Conservation (phyloP, 2,329 filamentous ascomycete species). For the Talaromyces piceae region DNA sequence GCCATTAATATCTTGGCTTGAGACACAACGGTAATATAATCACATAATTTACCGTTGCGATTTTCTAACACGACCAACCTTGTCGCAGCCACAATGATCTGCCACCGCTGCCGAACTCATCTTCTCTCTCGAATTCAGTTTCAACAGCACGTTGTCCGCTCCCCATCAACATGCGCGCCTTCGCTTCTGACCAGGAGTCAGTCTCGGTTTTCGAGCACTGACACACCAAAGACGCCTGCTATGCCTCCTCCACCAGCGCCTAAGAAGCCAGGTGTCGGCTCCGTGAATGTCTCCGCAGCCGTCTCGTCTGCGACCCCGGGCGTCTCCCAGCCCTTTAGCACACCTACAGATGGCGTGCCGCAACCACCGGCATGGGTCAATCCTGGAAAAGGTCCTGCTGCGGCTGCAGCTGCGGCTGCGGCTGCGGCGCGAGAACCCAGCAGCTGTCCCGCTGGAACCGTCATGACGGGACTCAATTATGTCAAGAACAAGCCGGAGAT, state of each 20-base stretch:
- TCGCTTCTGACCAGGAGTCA: slow-evolving; percentile 23
- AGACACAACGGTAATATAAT: too few relatives aligned
- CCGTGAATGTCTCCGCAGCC: slow-evolving; percentile 26
- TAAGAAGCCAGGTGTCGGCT: slow-evolving; percentile 23
- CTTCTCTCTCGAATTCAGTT: slow-evolving; percentile 31
- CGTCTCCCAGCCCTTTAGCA: slow-evolving; percentile 35
- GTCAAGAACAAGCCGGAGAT: slow-evolving; percentile 41
- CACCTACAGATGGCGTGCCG: slow-evolving; percentile 22
- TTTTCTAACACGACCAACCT: not conserved
- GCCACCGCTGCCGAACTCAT: slow-evolving; percentile 33
- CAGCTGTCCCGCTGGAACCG: slow-evolving; percentile 33
- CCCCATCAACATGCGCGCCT: slow-evolving; percentile 22
- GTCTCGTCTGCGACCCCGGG: slow-evolving; percentile 34
- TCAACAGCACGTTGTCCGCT: slow-evolving; percentile 22
- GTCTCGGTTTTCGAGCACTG: slow-evolving; percentile 25
- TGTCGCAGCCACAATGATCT: slow-evolving; percentile 28
- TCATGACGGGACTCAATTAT: slow-evolving; percentile 38
- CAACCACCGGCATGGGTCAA: slow-evolving; percentile 9
- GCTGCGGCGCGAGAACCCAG: slow-evolving; percentile 27
- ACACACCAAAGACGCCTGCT: slow-evolving; percentile 17
- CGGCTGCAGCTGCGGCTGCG: slow-evolving; percentile 21
- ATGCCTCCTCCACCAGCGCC: slow-evolving; percentile 22
- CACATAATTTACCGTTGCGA: too few relatives aligned
- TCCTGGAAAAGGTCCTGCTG: slow-evolving; percentile 17
- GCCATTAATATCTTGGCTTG: not conserved